These are phyloP conservation scores for Ophiostoma novo-ulmi DNA, from an alignment of 2,329 filamentous ascomycete species.

Conservation along the genomic window DNA sequence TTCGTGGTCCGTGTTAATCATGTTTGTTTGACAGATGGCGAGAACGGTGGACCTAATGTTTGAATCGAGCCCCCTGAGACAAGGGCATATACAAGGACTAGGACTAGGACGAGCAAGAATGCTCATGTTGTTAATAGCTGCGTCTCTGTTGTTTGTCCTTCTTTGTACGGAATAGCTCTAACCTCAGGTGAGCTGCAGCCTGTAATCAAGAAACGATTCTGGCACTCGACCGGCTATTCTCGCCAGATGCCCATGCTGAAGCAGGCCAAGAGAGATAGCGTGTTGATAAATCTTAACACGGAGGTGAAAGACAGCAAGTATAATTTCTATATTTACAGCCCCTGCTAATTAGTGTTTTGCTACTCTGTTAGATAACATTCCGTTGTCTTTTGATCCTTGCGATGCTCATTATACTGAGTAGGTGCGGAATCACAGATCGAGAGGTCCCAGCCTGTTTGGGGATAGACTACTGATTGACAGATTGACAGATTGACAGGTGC, in stretches of 20 bases:
- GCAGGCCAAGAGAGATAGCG: not conserved
- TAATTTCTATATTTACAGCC: slow-evolving; percentile 4
- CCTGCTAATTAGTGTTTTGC: not conserved
- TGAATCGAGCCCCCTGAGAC: slow-evolving; percentile 2
- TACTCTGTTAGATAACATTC: not conserved
- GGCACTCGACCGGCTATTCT: slow-evolving; percentile 5
- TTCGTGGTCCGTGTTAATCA: not conserved
- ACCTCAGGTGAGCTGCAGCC: no score
- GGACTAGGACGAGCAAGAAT: not conserved
- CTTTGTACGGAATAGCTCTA: not conserved
- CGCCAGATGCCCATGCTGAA: not conserved
- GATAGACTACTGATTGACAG: not conserved
- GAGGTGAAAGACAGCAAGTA: not conserved
- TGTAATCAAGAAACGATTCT: not conserved
- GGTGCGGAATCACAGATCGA: slow-evolving; percentile 1
- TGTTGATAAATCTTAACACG: not conserved
- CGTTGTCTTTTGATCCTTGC: not conserved
- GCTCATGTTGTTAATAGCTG: not conserved
- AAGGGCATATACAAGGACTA: not conserved
- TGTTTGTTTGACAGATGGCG: not conserved
- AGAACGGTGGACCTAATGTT: not conserved
- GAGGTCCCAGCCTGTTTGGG: not conserved
- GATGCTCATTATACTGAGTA: not conserved
- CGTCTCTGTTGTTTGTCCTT: not conserved
- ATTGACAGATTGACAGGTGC: slow-evolving; percentile 7